Evolutionary conservation across 176 grass and related monocot species (phyloP), one percentile per base, ranked within the genome.

Genomic region (Tillandsia fasciculata): DNA sequence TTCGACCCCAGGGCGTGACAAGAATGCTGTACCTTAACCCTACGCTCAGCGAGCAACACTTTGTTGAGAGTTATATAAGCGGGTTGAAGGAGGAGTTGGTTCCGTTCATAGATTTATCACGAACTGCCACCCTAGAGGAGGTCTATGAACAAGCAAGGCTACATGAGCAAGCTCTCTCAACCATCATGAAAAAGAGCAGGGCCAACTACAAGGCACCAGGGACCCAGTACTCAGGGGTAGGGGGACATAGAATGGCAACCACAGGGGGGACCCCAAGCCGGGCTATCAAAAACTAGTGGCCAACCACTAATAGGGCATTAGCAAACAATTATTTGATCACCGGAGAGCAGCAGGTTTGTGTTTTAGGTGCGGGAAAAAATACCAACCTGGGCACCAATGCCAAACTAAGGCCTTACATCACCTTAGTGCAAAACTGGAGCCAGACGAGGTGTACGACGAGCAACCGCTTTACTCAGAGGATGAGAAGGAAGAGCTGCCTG

Each of bases 191-290:
- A 13, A 53, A 53, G 1, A 53, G 1, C 5, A 53, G 0, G 14
- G 14, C 0, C 0, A 6, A 1, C 12, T 53, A 53, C 52, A 5
- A 9, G 2, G 14, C 52, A 0, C 2, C 2, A 2, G 1, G 0
- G 2, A 9, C 0, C n/a, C n/a, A 6, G 1, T 2, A 2, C 2
- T 8, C 1, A 0, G 2, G 14, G 10, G 14, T 10, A 0, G 12
- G 1, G 6, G 1, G 3, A 5, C 14, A 1, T 2, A 12, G 14
- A 13, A n/a, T n/a, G n/a, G 2, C 1, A 12, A 13, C 1, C 0
- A 9, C 12, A 12, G 2, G 6, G 3, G 52, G 12, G 14, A 53
- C 3, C 12, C 10, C 2, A 53, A 9, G 12, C 1, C 52, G 2
- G 2, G 12, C 1, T 8, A 2, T 6, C 14, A 53, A 8, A 53